phyloP scores from a whole-genome alignment of 257 asterid species.

The Plectranthus barbatus region DNA sequence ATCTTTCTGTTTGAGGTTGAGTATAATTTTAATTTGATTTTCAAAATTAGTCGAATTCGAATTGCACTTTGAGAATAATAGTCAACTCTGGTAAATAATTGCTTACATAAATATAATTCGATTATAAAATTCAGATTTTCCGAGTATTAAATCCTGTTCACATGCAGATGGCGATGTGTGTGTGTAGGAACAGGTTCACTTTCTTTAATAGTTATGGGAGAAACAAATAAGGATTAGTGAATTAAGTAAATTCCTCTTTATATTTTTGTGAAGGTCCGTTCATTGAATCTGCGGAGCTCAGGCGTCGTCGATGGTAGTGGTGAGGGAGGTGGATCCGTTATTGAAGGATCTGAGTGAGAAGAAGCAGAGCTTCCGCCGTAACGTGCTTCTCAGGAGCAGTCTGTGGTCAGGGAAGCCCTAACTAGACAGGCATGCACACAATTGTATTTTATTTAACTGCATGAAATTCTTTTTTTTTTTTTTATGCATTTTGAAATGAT shows the following conservation, averaged over 20 bases:
- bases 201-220: conserved; percentile 24
- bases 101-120: background rate
- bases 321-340: conserved; percentile 70
- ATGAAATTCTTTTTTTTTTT: background rate
- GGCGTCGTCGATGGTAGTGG: conserved; percentile 15
- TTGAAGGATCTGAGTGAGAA: conserved; percentile 81
- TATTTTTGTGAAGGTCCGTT: background rate
- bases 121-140: background rate
- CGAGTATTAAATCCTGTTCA: conserved; percentile 37
- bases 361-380: conserved; percentile 85
- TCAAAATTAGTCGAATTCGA: conserved; percentile 5
- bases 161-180: conserved; percentile 33
- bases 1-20: conserved; percentile 3
- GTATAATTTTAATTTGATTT: background rate
- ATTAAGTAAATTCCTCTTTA: conserved; percentile 14
- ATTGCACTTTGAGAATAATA: background rate
- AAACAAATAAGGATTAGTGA: background rate
- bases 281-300: conserved; percentile 1
- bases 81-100: conserved; percentile 3
- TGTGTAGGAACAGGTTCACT: conserved; percentile 11
- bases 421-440: conserved; percentile 56
- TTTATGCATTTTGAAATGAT: background rate
- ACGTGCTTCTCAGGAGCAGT: conserved; percentile 69
- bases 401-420: conserved; percentile 47
- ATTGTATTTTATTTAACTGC: background rate